A percentile compares a stretch with the other conserved stretches of the same genome.
These are phyloP conservation scores for Thielaviopsis musarum DNA, from an alignment of 2,329 filamentous ascomycete species.

Conservation along the genomic window DNA sequence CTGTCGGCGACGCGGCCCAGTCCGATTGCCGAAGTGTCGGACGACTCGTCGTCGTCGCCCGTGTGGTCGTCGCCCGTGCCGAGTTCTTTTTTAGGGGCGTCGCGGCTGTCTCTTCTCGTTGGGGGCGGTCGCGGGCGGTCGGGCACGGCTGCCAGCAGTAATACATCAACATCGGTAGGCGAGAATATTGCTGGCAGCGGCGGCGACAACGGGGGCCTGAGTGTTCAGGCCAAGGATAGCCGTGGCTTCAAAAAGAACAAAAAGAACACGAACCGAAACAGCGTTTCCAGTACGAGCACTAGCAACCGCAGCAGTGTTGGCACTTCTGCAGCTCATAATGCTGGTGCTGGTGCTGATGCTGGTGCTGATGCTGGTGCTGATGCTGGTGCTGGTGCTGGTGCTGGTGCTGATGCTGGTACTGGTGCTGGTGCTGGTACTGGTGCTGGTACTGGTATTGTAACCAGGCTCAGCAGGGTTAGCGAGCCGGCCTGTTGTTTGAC, in stretches of 20 bases:
- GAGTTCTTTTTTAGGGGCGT: constrained; percentile 12
- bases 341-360: too few species aligned
- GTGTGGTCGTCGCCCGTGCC: not conserved
- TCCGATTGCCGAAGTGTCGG: not conserved
- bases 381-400: too few species aligned
- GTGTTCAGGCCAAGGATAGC: not conserved
- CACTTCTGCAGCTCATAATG: not conserved
- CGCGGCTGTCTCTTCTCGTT: constrained; percentile 10
- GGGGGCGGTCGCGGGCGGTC: constrained; percentile 7
- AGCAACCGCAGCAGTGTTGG: not conserved
- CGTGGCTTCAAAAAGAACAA: not conserved
- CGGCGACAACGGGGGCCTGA: not conserved
- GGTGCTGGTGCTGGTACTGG: too few species aligned
- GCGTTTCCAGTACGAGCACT: not conserved
- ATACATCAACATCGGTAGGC: not conserved
- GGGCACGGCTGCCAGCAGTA: not conserved
- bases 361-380: too few species aligned
- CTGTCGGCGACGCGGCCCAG: not conserved
- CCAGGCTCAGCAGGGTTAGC: too few species aligned
- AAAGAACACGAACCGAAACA: not conserved
- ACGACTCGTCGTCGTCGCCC: not conserved
- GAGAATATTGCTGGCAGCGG: not conserved
- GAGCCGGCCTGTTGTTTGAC: too few species aligned
- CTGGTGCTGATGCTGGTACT: too few species aligned
- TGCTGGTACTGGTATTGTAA: too few species aligned